A percentile compares a stretch with the other conserved stretches of the same genome.
These are phyloP conservation scores for Phytopythium chamaehyphon DNA, from an alignment of 352 stramenopile genomes.

Conservation along the genomic window DNA sequence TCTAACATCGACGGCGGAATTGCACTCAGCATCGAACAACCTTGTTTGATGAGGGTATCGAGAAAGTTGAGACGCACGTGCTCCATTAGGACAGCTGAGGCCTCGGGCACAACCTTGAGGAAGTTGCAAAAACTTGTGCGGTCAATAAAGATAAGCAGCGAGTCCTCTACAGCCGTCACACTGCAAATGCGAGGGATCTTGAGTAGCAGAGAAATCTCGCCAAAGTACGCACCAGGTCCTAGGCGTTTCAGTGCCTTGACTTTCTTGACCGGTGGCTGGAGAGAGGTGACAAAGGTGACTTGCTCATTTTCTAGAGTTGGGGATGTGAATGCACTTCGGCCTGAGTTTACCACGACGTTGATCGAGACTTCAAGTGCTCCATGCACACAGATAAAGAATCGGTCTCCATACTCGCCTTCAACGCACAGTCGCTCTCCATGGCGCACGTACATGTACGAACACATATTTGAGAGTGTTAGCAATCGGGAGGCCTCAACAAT, in stretches of 20 bases:
- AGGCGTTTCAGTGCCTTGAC: slow-evolving; percentile 56
- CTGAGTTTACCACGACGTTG: slow-evolving; percentile 26
- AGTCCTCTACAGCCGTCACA: slow-evolving; percentile 56
- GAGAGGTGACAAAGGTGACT: slow-evolving; percentile 11
- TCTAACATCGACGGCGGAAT: slow-evolving; percentile 52
- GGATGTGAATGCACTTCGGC: slow-evolving; percentile 19
- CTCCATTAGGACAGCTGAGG: slow-evolving; percentile 47
- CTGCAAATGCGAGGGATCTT: slow-evolving; percentile 63
- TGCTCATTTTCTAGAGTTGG: not conserved
- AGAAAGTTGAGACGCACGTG: slow-evolving; percentile 60
- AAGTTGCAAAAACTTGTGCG: slow-evolving; percentile 67
- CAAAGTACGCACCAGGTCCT: slow-evolving; percentile 55
- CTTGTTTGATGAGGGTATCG: slow-evolving; percentile 57
- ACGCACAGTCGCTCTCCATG: slow-evolving; percentile 45
- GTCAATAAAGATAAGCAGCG: slow-evolving; percentile 67
- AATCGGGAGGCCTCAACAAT: slow-evolving; percentile 51
- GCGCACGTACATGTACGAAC: slow-evolving; percentile 55
- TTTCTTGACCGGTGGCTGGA: slow-evolving; percentile 18
- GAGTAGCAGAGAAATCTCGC: slow-evolving; percentile 70
- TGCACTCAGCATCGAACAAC: slow-evolving; percentile 43
- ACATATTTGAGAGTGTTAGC: slow-evolving; percentile 60
- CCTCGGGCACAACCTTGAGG: slow-evolving; percentile 58
- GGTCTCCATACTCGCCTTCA: slow-evolving; percentile 55
- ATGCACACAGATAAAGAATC: slow-evolving; percentile 72
- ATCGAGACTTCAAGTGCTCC: slow-evolving; percentile 46